Conservation (phyloP, 306 rosid species). For the Fragaria vesca region DNA sequence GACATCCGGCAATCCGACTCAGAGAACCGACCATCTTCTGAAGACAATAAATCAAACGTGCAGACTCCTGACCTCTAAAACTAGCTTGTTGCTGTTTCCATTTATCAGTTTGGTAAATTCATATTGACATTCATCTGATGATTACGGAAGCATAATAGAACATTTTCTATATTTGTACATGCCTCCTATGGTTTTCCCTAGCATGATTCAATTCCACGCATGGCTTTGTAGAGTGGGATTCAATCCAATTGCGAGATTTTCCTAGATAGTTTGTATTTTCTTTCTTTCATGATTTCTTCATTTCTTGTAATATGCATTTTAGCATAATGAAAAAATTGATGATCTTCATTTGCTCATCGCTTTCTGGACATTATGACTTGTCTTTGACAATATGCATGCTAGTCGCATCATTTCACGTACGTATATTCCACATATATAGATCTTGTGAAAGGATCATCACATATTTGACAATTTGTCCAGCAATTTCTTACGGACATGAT, state of each 20-base stretch:
- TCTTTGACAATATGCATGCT: conserved; percentile 1
- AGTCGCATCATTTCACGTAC: background rate
- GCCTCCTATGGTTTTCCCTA: conserved; percentile 39
- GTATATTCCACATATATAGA: background rate
- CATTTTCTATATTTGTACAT: conserved; percentile 35
- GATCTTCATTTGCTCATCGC: conserved; percentile 43
- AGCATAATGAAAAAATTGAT: conserved; percentile 55
- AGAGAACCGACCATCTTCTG: conserved; percentile 93
- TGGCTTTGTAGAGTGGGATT: conserved; percentile 31
- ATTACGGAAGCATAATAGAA: conserved; percentile 42
- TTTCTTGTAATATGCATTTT: conserved; percentile 52
- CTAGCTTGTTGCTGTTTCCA: conserved; percentile 18
- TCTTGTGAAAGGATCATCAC: background rate
- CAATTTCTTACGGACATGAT: background rate
- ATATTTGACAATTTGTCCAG: background rate
- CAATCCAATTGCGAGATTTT: conserved; percentile 47
- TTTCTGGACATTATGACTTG: background rate
- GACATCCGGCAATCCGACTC: conserved; percentile 97
- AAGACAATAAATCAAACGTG: conserved; percentile 88
- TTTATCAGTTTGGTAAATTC: conserved; percentile 12
- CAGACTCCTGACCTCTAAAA: conserved; percentile 65
- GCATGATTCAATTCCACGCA: conserved; percentile 30
- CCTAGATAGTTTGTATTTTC: conserved; percentile 28
- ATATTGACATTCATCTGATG: conserved; percentile 21
- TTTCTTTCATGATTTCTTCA: conserved; percentile 43